Evolutionary conservation across 1,284 basidiomycete genomes (phyloP).

Genomic region (Apiotrichum sp.): DNA sequence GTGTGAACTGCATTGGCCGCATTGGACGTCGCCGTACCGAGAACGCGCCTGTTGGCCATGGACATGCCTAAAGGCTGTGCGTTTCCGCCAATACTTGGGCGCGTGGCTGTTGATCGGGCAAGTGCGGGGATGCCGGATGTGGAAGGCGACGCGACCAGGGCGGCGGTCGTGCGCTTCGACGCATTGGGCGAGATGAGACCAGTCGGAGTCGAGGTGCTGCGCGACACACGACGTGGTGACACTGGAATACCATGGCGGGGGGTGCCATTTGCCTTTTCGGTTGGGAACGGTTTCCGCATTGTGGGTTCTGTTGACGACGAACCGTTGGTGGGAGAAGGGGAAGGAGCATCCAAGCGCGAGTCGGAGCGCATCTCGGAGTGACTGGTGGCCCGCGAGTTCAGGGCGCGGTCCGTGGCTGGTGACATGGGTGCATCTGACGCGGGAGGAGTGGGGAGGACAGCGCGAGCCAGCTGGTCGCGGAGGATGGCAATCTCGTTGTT

Average conservation of each 20-base stretch:
- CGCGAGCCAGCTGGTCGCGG: slow-evolving; percentile 56
- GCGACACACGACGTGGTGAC: slow-evolving; percentile 7
- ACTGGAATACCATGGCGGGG: slow-evolving; percentile 1
- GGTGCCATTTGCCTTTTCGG: background rate
- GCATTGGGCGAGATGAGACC: slow-evolving; percentile 20
- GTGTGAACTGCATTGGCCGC: background rate
- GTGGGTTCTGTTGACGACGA: background rate
- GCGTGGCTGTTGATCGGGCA: slow-evolving; percentile 30
- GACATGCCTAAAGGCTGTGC: slow-evolving; percentile 4
- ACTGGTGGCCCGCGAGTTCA: slow-evolving; percentile 13
- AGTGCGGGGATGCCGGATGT: slow-evolving; percentile 30
- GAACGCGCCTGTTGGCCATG: slow-evolving; percentile 3
- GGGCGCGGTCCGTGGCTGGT: slow-evolving; percentile 22
- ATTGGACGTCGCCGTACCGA: background rate
- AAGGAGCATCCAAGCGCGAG: slow-evolving; percentile 5
- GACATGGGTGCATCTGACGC: slow-evolving; percentile 36
- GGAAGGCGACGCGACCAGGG: slow-evolving; percentile 15
- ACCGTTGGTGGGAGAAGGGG: slow-evolving; percentile 1
- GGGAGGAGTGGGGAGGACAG: slow-evolving; percentile 32
- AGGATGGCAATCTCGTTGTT: slow-evolving; percentile 77
- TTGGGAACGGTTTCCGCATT: background rate
- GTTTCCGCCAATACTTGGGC: slow-evolving; percentile 28
- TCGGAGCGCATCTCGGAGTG: slow-evolving; percentile 1
- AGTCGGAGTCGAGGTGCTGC: slow-evolving; percentile 13
- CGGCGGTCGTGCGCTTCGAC: background rate